These are phyloP conservation scores for Pisolithus sp. DNA, from an alignment of 768 basidiomycete genomes.

Conservation along the genomic window DNA sequence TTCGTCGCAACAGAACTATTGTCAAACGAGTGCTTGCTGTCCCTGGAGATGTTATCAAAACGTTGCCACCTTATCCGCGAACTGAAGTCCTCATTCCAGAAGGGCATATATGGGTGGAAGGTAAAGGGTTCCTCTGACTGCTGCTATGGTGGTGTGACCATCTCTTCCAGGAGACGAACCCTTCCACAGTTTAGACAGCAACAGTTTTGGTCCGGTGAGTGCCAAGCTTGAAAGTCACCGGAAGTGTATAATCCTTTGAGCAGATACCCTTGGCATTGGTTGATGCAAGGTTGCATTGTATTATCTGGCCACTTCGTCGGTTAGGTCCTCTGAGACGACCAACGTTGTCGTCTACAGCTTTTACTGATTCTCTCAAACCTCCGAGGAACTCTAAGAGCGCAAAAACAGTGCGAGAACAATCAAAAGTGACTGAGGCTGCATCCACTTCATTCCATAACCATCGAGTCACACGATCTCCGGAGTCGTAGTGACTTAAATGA, in stretches of 20 bases:
- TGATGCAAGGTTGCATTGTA: constrained; percentile 42
- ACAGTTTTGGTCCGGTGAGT: constrained; percentile 62
- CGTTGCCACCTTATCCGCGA: constrained; percentile 63
- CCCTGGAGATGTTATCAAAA: constrained; percentile 57
- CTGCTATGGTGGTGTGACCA: constrained; percentile 6
- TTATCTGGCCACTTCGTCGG: constrained; percentile 49
- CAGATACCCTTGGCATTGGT: constrained; percentile 42
- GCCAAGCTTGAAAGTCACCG: background rate
- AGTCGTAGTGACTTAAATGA: too few relatives aligned
- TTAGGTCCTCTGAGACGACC: constrained; percentile 31
- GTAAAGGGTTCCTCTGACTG: constrained; percentile 29
- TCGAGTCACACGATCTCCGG: too few relatives aligned
- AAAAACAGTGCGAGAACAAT: too few relatives aligned
- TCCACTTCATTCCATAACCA: too few relatives aligned
- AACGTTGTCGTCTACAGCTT: background rate
- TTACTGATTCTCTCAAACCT: background rate
- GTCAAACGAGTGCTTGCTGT: constrained; percentile 64
- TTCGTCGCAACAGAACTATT: constrained; percentile 43
- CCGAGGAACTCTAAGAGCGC: background rate
- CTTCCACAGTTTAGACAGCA: constrained; percentile 66
- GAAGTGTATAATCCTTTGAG: background rate
- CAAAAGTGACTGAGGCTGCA: too few relatives aligned
- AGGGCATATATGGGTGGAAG: constrained; percentile 75
- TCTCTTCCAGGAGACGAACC: constrained; percentile 51
- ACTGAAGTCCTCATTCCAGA: constrained; percentile 46